Base-by-base conservation (phyloP, 2,329 filamentous ascomycete species). In the Ceratocystis colombiana region DNA sequence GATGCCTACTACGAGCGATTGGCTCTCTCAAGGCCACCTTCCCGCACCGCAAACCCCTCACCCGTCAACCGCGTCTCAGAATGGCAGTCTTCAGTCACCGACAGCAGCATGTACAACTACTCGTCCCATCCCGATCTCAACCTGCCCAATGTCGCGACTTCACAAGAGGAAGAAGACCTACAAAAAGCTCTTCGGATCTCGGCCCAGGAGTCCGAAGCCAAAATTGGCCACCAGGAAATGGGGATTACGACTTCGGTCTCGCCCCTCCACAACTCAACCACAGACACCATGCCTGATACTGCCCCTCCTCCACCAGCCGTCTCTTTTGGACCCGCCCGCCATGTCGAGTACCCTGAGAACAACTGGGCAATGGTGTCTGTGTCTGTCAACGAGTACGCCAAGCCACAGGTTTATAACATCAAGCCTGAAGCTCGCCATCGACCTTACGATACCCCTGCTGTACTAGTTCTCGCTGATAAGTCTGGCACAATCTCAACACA, bases 11-110 rank as follows among this genome's bases (percentile, higher is more conserved):
- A 79, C 67, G 75, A 75, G 45, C 74, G 74, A 7, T 76, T 75
- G 33, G 79, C 81, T 4, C 82, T 82, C 0, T 85, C 84, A 20
- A 78, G 84, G 66, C 84, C 84, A n/a, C 84, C 84, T 1, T 87
- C 84, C 25, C 77, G 84, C 73, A 77, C 80, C 57, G 82, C 81
- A 68, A 80, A 80, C 69, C 78, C 78, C 71, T 86, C 84, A 44
- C 83, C 84, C 7, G 72, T 85, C 67, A 77, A 79, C 72, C 80
- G 75, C 70, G 74, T 82, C 69, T 74, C 79, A 69, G 79, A 83
- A 64, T 79, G 79, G 75, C 76, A 76, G 66, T 73, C 76, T 30
- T 73, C 74, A 64, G 74, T 77, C 64, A 73, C 74, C 69, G 72
- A 77, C 69, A 78, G 77, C 79, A 77, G 68, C 50, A 41, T 41